phyloP scores from a whole-genome alignment of 805 yeast genomes.

The Saturnispora serradocipensis region DNA sequence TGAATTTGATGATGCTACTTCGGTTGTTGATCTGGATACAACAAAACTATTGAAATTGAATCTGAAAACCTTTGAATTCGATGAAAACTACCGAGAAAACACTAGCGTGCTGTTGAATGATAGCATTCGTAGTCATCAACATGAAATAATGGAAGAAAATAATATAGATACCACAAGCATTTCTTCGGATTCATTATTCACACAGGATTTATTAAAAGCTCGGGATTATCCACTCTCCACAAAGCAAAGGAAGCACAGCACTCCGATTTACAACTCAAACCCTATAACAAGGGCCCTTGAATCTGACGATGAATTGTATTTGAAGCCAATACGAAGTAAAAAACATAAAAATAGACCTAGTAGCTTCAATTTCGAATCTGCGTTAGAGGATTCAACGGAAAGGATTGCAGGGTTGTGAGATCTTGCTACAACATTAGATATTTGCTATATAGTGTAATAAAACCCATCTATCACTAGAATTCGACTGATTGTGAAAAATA shows the following conservation, averaged over 20 bases:
- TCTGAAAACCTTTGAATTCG: conserved; percentile 4
- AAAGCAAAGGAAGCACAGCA: background rate
- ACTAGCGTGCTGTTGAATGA: background rate
- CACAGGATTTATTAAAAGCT: background rate
- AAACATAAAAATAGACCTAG: no score
- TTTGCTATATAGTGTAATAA: conserved; percentile 3
- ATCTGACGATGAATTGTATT: conserved; percentile 7
- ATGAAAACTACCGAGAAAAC: background rate
- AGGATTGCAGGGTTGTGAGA: conserved; percentile 2
- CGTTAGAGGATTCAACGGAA: conserved; percentile 1
- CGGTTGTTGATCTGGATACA: background rate
- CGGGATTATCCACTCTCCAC: background rate
- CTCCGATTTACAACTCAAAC: conserved; percentile 7
- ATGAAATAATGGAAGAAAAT: background rate
- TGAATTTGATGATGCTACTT: background rate
- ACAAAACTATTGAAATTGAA: conserved; percentile 3
- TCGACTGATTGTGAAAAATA: background rate
- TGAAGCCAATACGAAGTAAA: background rate
- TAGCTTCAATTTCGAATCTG: background rate
- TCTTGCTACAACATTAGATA: background rate
- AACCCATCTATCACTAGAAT: background rate
- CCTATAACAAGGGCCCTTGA: background rate
- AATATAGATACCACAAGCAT: background rate
- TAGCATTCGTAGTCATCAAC: background rate
- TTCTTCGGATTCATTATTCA: background rate